Evolutionary conservation across 495 filamentous ascomycete species (phyloP).

Genomic region (Letharia columbiana): DNA sequence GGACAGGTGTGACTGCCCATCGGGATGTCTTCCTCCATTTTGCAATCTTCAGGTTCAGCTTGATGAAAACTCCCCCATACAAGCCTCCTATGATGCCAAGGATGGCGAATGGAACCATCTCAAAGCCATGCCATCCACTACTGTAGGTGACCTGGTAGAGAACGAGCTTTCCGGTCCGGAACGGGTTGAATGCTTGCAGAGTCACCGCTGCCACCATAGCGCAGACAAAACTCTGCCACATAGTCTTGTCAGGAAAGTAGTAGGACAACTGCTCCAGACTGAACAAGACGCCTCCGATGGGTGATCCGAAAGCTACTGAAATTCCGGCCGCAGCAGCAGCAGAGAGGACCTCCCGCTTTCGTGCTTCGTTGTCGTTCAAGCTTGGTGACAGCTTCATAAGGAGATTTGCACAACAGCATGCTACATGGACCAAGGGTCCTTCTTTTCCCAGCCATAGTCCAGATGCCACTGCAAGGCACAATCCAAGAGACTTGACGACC

Average conservation of each 20-base stretch:
- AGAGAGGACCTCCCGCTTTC: conserved; percentile 91
- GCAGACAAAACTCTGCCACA: conserved; percentile 99
- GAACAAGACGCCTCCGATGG: conserved; percentile 88
- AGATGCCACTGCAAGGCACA: conserved; percentile 90
- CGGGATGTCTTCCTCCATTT: conserved; percentile 61
- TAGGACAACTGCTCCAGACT: conserved; percentile 95
- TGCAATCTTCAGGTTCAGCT: conserved; percentile 80
- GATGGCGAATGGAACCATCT: conserved; percentile 79
- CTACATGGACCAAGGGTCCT: conserved; percentile 92
- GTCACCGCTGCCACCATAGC: conserved; percentile 96
- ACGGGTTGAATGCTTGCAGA: conserved; percentile 86
- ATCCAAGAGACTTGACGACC: conserved; percentile 79
- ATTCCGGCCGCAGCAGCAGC: conserved; percentile 92
- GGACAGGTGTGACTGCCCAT: conserved; percentile 56
- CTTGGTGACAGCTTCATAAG: conserved; percentile 84
- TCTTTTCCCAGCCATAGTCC: conserved; percentile 99
- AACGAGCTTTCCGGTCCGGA: conserved; percentile 91
- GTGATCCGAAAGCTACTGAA: conserved; percentile 94
- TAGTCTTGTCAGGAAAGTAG: conserved; percentile 98
- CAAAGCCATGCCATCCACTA: conserved; percentile 87
- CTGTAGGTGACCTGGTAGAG: conserved; percentile 95
- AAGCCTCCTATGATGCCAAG: conserved; percentile 85
- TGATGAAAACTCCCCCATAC: conserved; percentile 92
- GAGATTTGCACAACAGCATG: conserved; percentile 93
- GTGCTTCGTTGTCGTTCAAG: conserved; percentile 85